A percentile compares a stretch with the other conserved stretches of the same genome.
phyloP scores from a whole-genome alignment of 352 stramenopile species.

The Phytophthora colocasiae region DNA sequence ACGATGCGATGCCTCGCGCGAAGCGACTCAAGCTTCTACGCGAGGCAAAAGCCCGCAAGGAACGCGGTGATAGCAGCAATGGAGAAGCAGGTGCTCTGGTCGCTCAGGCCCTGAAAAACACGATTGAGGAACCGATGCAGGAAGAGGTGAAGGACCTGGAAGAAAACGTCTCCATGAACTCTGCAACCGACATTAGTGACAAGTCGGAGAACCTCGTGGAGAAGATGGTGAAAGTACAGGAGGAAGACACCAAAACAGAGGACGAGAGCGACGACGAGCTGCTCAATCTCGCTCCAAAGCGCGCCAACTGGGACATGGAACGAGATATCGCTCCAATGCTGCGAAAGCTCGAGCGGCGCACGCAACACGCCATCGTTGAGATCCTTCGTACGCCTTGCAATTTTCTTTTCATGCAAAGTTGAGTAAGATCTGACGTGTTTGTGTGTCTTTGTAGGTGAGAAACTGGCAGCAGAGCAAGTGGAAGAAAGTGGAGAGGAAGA shows the following conservation, averaged over 20 bases:
- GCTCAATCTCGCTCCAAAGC: conserved; percentile 81
- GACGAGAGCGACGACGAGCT: conserved; percentile 71
- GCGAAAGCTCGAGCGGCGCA: conserved; percentile 87
- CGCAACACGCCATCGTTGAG: conserved; percentile 87
- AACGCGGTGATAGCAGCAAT: conserved; percentile 48
- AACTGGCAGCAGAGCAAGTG: conserved; percentile 77
- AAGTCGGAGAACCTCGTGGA: conserved; percentile 20
- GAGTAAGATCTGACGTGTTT: conserved; percentile 1
- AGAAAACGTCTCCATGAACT: conserved; percentile 16
- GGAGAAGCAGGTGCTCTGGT: conserved; percentile 8
- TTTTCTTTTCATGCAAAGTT: background rate
- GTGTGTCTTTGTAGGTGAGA: conserved; percentile 61
- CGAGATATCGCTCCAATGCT: conserved; percentile 88
- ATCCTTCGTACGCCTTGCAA: conserved; percentile 70
- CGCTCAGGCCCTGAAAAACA: conserved; percentile 10
- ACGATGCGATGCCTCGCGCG: conserved; percentile 71
- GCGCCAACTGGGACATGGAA: conserved; percentile 90
- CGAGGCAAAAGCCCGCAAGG: conserved; percentile 84
- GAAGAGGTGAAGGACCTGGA: conserved; percentile 25
- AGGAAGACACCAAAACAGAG: conserved; percentile 36
- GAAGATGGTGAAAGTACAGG: conserved; percentile 34
- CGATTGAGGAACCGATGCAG: conserved; percentile 12
- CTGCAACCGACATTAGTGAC: conserved; percentile 1
- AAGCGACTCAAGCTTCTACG: conserved; percentile 89
- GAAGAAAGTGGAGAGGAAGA: conserved; percentile 68